Evolutionary conservation across 768 basidiomycete genomes (phyloP), one percentile per base, ranked within the genome.

Genomic region (Phanerochaete carnosa): DNA sequence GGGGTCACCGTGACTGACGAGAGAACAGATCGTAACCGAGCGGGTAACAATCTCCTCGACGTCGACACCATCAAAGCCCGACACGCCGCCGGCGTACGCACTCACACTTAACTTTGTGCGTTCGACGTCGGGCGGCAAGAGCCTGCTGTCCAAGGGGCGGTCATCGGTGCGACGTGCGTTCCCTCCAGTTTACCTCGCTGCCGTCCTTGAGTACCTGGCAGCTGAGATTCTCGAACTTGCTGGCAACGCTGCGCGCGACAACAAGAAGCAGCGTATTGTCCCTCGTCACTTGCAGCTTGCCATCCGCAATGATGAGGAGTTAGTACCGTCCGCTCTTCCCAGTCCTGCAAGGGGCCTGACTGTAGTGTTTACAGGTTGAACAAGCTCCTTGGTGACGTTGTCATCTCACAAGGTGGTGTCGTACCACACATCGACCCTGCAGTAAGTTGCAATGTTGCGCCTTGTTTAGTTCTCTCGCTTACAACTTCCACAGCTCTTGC

Each of bases 321-420:
- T 66, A 61, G 84, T 76, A 9, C 15, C 7, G 29, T 23, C 13
- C 53, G 2, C 1, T 55, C 16, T 11, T 30, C 49, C 8, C 37
- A 28, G 13, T 37, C 12, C 47, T 25, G 54, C 22, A 19, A n/a
- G n/a, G n/a, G n/a, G n/a, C 57, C 51, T 62, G 56, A 53, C 29
- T 53, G 61, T 49, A 19, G 39, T 43, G 43, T 45, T 28, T 32
- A 3, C 35, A 89, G 87, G 68, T 75, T 90, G 72, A 86, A 86
- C 74, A 83, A 79, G 69, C 80, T 91, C 47, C 83, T 91, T 46
- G 89, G 87, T 26, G 79, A 87, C 65, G 95, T 96, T 64, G 87
- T 94, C 75, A 95, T 96, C 78, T 94, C 93, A 33, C 93, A 96
- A 74, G 95, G 95, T 76, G 95, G 95, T 82, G 92, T 94, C 60